phyloP scores from a whole-genome alignment of 1,284 basidiomycete species.

The Flammula alnicola region DNA sequence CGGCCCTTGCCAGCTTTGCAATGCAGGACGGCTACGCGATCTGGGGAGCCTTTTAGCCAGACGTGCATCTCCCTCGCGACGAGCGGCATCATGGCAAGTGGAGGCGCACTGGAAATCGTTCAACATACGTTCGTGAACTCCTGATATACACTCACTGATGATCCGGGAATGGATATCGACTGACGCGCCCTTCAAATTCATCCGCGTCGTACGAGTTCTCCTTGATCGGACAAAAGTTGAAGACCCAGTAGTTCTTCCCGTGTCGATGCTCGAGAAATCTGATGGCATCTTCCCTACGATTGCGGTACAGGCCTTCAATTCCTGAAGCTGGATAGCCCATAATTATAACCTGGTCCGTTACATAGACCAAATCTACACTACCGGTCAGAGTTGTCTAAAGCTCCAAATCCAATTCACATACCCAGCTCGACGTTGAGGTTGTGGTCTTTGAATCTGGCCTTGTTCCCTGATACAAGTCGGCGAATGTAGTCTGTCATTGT shows the following conservation, averaged over 20 bases:
- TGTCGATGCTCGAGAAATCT: conserved; percentile 79
- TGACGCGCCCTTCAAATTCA: conserved; percentile 74
- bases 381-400: background rate
- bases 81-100: conserved; percentile 79
- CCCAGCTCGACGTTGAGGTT: conserved; percentile 73
- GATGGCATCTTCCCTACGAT: conserved; percentile 78
- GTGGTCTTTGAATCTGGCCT: conserved; percentile 78
- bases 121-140: conserved; percentile 1
- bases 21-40: conserved; percentile 83
- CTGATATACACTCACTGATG: conserved; percentile 65
- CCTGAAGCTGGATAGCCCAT: conserved; percentile 91
- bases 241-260: conserved; percentile 78
- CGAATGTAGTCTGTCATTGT: conserved; percentile 64
- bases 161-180: conserved; percentile 88
- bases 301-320: conserved; percentile 82
- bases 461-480: conserved; percentile 75
- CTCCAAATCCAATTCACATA: conserved; percentile 25
- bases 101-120: conserved; percentile 66
- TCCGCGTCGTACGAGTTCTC: conserved; percentile 71
- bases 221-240: conserved; percentile 84
- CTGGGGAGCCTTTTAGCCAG: conserved; percentile 75
- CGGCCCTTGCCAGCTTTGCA: conserved; percentile 90
- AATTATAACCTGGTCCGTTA: conserved; percentile 83
- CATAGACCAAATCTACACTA: conserved; percentile 73
- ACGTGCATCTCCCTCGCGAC: conserved; percentile 77